Evolutionary conservation across 495 filamentous ascomycete species (phyloP).

Genomic region (Aspergillus campestris): DNA sequence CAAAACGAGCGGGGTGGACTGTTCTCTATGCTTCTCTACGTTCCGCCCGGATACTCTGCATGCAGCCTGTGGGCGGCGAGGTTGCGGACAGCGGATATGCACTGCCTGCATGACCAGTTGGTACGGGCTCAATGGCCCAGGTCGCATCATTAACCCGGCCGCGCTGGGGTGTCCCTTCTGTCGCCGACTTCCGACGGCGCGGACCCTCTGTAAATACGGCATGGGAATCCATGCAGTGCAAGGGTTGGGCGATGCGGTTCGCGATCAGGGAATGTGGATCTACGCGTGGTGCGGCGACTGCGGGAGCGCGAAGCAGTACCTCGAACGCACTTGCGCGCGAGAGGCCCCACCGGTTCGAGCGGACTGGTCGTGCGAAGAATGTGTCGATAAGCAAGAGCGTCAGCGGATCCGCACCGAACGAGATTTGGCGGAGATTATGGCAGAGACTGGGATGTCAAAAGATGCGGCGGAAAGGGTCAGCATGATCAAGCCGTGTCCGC

Average conservation of each 20-base stretch:
- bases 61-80: constrained; percentile 17
- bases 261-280: constrained; percentile 27
- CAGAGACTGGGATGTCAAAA: not conserved
- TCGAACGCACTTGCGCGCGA: constrained; percentile 25
- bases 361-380: constrained; percentile 23
- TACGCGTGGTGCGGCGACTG: constrained; percentile 34
- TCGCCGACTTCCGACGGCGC: constrained; percentile 23
- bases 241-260: constrained; percentile 18
- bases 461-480: not conserved
- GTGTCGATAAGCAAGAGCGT: constrained; percentile 5
- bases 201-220: constrained; percentile 18
- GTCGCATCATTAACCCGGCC: constrained; percentile 28
- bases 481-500: constrained; percentile 21
- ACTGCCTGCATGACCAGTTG: constrained; percentile 12
- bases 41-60: constrained; percentile 14
- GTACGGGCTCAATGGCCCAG: constrained; percentile 20
- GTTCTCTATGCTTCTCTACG: constrained; percentile 32
- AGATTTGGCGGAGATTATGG: not conserved
- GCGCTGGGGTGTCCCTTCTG: constrained; percentile 38
- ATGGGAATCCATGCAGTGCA: constrained; percentile 11
- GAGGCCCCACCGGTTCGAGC: constrained; percentile 17
- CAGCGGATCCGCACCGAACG: not conserved
- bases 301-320: constrained; percentile 19
- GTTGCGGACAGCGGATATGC: constrained; percentile 20
- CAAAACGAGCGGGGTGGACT: constrained; percentile 20